Evolutionary conservation across 2,329 filamentous ascomycete genomes (phyloP).

Genomic region (Aspergillus uvarum): DNA sequence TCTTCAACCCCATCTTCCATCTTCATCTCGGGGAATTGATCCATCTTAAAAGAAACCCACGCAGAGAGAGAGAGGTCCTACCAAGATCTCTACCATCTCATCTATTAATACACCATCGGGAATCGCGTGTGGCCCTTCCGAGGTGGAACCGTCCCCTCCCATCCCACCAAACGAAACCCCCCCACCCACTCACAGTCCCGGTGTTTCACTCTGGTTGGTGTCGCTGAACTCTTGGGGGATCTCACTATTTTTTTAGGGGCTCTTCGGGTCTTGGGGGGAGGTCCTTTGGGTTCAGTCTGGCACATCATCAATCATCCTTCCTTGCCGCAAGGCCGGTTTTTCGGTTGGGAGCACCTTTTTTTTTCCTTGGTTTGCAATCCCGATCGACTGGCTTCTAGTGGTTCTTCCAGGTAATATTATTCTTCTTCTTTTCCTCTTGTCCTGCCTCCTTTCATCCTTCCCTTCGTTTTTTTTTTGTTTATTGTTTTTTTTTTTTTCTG

Average conservation of each 20-base stretch:
- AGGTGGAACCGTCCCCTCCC: background rate
- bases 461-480: background rate
- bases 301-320: background rate
- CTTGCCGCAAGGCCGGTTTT: background rate
- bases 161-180: background rate
- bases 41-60: background rate
- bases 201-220: background rate
- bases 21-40: background rate
- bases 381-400: background rate
- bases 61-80: background rate
- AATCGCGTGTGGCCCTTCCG: background rate
- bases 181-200: background rate
- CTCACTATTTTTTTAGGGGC: background rate
- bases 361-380: conserved; percentile 4
- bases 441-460: background rate
- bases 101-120: background rate
- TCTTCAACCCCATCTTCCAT: too few species aligned
- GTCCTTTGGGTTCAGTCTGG: background rate
- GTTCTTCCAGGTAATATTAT: background rate
- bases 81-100: background rate
- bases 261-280: too few species aligned
- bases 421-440: background rate
- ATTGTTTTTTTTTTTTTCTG: background rate
- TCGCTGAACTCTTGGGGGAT: background rate
- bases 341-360: background rate